Evolutionary conservation across 805 yeast species (phyloP).

Genomic region (Sugiyamaella lignohabitans): DNA sequence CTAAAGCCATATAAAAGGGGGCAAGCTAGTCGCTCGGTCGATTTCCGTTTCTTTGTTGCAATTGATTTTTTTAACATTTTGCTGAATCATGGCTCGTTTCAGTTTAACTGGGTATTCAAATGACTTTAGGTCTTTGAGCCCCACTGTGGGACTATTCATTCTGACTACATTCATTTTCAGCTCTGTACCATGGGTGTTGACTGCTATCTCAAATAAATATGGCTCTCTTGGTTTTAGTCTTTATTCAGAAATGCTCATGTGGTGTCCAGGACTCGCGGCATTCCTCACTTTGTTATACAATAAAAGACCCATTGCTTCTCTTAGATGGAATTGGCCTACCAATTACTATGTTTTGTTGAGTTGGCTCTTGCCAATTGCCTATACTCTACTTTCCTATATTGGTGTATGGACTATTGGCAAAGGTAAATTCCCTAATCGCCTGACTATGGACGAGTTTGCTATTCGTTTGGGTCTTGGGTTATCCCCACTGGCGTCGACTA

Average conservation of each 20-base stretch:
- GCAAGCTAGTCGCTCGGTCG: too few relatives aligned
- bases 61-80: too few relatives aligned
- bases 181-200: too few relatives aligned
- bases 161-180: too few relatives aligned
- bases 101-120: too few relatives aligned
- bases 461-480: not conserved
- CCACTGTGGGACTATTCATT: too few relatives aligned
- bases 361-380: not conserved
- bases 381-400: not conserved
- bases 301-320: not conserved
- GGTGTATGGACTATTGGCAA: not conserved
- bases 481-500: not conserved
- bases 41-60: too few relatives aligned
- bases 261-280: not conserved
- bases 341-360: not conserved
- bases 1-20: too few relatives aligned
- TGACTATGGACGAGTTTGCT: not conserved
- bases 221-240: too few relatives aligned
- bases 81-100: too few relatives aligned
- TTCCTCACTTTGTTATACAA: not conserved
- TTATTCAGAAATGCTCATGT: not conserved
- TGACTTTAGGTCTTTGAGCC: too few relatives aligned
- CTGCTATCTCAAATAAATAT: too few relatives aligned
- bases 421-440: not conserved
- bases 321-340: conserved; percentile 1